Evolutionary conservation across 2,329 filamentous ascomycete genomes (phyloP).

Genomic region (Neofusicoccum sp.): DNA sequence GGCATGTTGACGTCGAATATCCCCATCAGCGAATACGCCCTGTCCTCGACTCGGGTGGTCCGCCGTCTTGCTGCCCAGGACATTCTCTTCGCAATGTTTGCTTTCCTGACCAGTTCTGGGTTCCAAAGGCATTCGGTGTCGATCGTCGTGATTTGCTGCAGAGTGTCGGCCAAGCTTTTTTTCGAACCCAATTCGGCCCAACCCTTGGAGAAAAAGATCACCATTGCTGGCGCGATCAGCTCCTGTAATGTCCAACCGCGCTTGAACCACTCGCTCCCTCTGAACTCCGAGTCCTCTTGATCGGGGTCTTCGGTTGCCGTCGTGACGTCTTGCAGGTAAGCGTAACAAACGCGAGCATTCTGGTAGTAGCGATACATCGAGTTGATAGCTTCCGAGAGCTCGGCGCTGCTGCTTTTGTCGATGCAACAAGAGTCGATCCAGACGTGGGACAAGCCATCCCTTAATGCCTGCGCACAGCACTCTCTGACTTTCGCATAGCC

Average conservation of each 20-base stretch:
- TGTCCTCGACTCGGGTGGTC: constrained; percentile 29
- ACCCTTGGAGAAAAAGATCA: constrained; percentile 4
- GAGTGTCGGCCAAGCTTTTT: neutral
- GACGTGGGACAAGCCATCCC: constrained; percentile 24
- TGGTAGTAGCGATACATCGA: constrained; percentile 28
- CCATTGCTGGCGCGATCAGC: constrained; percentile 9
- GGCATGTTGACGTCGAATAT: constrained; percentile 29
- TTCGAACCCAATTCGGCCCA: constrained; percentile 8
- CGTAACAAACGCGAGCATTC: constrained; percentile 23
- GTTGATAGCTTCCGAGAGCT: constrained; percentile 26
- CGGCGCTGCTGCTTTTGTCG: constrained; percentile 25
- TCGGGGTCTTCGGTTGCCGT: neutral
- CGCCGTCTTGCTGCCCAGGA: constrained; percentile 28
- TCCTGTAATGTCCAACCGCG: constrained; percentile 23
- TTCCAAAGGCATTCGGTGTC: no score
- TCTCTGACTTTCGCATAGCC: constrained; percentile 11
- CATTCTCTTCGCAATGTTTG: constrained; percentile 28
- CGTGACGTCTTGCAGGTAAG: constrained; percentile 23
- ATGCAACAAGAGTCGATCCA: constrained; percentile 31
- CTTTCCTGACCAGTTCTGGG: no score
- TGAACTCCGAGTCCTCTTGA: neutral
- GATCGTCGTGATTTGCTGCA: no score
- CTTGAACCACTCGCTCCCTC: constrained; percentile 15
- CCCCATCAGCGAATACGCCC: constrained; percentile 29
- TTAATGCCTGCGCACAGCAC: constrained; percentile 13